Evolutionary conservation across 257 asterid species (phyloP).

Genomic region (Verbena officinalis): DNA sequence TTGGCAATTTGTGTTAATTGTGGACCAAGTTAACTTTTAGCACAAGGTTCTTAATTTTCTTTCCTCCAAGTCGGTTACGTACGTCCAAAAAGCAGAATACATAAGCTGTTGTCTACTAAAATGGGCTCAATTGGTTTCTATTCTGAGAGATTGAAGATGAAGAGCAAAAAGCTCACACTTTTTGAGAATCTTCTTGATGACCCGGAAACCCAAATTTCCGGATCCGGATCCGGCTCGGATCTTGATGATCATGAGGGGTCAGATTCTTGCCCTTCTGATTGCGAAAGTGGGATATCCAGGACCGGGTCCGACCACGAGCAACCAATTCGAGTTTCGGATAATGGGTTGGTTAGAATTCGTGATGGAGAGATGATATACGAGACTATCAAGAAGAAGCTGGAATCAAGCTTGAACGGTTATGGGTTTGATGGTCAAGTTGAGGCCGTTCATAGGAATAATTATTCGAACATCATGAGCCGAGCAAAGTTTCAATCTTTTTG

Average conservation of each 20-base stretch:
- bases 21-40: slow-evolving; percentile 36
- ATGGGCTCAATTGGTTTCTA: slow-evolving; percentile 22
- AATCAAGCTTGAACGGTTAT: slow-evolving; percentile 33
- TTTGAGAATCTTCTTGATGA: slow-evolving; percentile 31
- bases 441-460: slow-evolving; percentile 34
- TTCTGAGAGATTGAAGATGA: slow-evolving; percentile 18
- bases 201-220: neutral
- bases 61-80: slow-evolving; percentile 22
- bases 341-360: slow-evolving; percentile 27
- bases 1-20: slow-evolving; percentile 24
- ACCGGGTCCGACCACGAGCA: slow-evolving; percentile 27
- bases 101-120: neutral
- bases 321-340: neutral
- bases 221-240: neutral
- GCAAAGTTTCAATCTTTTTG: slow-evolving; percentile 42
- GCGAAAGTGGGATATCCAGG: slow-evolving; percentile 51
- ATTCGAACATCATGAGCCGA: slow-evolving; percentile 30
- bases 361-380: slow-evolving; percentile 35
- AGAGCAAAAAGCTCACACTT: slow-evolving; percentile 20
- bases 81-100: slow-evolving; percentile 15
- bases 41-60: slow-evolving; percentile 24
- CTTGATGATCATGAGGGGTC: slow-evolving; percentile 17
- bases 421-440: slow-evolving; percentile 36
- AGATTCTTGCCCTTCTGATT: slow-evolving; percentile 47
- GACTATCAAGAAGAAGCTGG: slow-evolving; percentile 36